phyloP scores from a whole-genome alignment of 495 filamentous ascomycete species.

The Xylaria intraflava region DNA sequence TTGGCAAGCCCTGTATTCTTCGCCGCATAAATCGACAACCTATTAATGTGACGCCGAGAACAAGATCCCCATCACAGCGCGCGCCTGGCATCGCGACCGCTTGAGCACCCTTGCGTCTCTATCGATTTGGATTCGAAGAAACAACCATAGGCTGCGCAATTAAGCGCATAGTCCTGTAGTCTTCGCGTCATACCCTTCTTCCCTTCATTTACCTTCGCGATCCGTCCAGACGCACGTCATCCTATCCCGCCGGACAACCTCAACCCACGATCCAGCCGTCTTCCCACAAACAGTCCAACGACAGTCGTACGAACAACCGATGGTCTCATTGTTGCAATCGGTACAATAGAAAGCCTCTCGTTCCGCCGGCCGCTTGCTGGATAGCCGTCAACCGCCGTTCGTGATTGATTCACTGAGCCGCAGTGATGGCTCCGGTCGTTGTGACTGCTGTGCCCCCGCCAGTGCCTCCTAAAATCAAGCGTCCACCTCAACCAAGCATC shows the following conservation, averaged over 20 bases:
- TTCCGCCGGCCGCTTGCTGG: conserved; percentile 13
- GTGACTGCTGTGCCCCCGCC: conserved; percentile 48
- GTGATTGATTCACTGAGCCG: conserved; percentile 10
- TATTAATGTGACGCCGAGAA: conserved; percentile 2
- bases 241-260: background rate
- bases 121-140: background rate
- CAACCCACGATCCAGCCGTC: background rate
- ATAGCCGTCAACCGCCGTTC: background rate
- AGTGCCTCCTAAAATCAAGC: conserved; percentile 62
- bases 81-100: background rate
- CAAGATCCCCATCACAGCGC: background rate
- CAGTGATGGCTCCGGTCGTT: conserved; percentile 38
- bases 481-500: conserved; percentile 60
- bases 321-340: conserved; percentile 11
- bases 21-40: background rate
- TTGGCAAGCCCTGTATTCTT: background rate
- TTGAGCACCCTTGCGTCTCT: background rate
- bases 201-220: background rate
- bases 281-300: background rate
- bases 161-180: too few relatives aligned
- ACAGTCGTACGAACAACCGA: conserved; percentile 15
- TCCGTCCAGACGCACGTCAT: background rate
- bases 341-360: conserved; percentile 3
- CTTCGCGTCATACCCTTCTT: background rate
- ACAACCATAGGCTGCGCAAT: background rate